phyloP scores from a whole-genome alignment of 2,329 filamentous ascomycete species.

The Tolypocladium tropicale region DNA sequence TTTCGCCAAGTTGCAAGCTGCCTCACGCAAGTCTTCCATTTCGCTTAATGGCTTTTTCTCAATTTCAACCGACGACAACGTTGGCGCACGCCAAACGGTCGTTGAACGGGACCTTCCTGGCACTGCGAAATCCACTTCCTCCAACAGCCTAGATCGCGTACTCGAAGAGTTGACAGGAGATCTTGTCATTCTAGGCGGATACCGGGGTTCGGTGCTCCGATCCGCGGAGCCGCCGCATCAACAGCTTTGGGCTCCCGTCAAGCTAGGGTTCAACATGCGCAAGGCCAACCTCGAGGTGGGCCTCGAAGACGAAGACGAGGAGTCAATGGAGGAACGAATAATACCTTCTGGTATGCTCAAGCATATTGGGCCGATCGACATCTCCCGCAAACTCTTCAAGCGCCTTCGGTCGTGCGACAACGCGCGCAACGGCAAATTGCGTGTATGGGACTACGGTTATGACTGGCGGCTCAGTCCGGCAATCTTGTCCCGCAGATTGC shows the following conservation, averaged over 20 bases:
- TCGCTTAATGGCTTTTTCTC: conserved; percentile 21
- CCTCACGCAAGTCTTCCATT: conserved; percentile 18
- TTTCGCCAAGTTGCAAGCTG: conserved; percentile 41
- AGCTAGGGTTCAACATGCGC: conserved; percentile 81
- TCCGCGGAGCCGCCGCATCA: conserved; percentile 72
- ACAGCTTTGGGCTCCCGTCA: conserved; percentile 91
- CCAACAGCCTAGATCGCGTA: conserved; percentile 37
- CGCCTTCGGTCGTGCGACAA: conserved; percentile 67
- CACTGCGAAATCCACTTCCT: conserved; percentile 3
- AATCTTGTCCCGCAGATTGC: conserved; percentile 61
- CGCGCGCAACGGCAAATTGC: conserved; percentile 56
- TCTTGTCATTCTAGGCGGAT: conserved; percentile 80
- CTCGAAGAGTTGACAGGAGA: conserved; percentile 70
- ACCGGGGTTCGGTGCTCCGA: conserved; percentile 79
- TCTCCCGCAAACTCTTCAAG: conserved; percentile 73
- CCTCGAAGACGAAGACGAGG: conserved; percentile 70
- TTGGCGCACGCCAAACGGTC: conserved; percentile 14
- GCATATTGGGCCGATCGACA: conserved; percentile 84
- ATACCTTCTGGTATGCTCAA: conserved; percentile 82
- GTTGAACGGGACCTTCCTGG: conserved; percentile 4
- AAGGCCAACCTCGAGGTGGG: conserved; percentile 89
- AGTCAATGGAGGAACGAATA: conserved; percentile 72
- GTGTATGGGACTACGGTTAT: conserved; percentile 86
- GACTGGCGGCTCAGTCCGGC: conserved; percentile 87
- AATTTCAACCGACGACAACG: conserved; percentile 13